Conservation (phyloP, 1,139 yeast genomes). For the Taiozyma sp. region DNA sequence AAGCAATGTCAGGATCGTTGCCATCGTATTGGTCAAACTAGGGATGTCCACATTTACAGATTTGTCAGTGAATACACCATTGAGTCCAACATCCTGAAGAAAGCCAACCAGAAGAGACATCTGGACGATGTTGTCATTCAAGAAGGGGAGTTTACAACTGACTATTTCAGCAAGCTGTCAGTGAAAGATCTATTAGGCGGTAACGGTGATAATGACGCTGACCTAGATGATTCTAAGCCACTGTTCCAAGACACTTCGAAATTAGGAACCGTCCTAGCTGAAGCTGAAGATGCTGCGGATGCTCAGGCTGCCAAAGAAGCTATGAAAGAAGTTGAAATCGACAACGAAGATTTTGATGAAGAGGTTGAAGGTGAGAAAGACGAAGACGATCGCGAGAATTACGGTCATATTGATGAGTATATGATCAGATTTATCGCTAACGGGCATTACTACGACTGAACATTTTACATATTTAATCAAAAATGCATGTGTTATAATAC, state of each 20-base stretch:
- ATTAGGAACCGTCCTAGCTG: constrained; percentile 71
- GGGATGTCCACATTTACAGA: constrained; percentile 96
- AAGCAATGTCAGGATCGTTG: constrained; percentile 99
- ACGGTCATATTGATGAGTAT: constrained; percentile 93
- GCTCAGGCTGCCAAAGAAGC: constrained; percentile 66
- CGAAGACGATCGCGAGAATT: constrained; percentile 63
- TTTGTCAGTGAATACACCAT: constrained; percentile 96
- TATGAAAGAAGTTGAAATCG: constrained; percentile 9
- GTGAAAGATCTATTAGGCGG: constrained; percentile 85
- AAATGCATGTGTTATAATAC: neutral
- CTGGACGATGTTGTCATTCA: constrained; percentile 95
- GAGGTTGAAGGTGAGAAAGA: constrained; percentile 27
- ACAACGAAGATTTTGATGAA: constrained; percentile 60
- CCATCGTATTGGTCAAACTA: constrained; percentile 96
- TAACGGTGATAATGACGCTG: constrained; percentile 38
- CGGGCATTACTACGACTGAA: constrained; percentile 58
- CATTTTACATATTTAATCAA: neutral
- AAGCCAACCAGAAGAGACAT: constrained; percentile 94
- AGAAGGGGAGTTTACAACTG: constrained; percentile 98
- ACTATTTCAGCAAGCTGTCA: constrained; percentile 84
- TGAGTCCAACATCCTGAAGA: constrained; percentile 88
- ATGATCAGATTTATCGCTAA: constrained; percentile 89
- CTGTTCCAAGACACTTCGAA: constrained; percentile 36
- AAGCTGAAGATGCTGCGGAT: constrained; percentile 97
- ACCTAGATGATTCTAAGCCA: constrained; percentile 30